A percentile compares a stretch with the other conserved stretches of the same genome.
Conservation (phyloP, 2,329 filamentous ascomycete genomes). For the Sarocladium oryzae region DNA sequence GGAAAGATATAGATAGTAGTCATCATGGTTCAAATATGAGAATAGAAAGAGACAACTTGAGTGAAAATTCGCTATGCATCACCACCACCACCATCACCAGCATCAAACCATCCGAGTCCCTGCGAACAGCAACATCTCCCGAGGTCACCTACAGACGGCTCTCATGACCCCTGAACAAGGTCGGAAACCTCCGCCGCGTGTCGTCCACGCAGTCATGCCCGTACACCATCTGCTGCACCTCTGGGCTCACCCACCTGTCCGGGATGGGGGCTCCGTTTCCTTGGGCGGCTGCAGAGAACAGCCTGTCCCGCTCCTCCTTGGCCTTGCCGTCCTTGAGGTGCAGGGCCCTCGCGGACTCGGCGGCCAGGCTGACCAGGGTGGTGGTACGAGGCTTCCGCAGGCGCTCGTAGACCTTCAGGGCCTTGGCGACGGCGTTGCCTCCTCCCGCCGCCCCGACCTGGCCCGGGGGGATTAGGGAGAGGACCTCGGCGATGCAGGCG, state of each 20-base stretch:
- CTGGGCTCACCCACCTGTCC: slow-evolving; percentile 63
- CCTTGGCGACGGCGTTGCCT: slow-evolving; percentile 36
- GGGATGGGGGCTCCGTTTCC: slow-evolving; percentile 36
- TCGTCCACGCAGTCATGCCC: slow-evolving; percentile 47
- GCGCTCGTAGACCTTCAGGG: slow-evolving; percentile 45
- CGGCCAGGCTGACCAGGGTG: slow-evolving; percentile 44
- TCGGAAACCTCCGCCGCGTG: neutral
- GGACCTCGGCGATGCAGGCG: slow-evolving; percentile 42
- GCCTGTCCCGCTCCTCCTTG: slow-evolving; percentile 48
- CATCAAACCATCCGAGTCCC: too few species aligned
- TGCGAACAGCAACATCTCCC: too few species aligned
- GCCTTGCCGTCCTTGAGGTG: slow-evolving; percentile 50
- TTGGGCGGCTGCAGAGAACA: slow-evolving; percentile 43
- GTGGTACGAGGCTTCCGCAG: slow-evolving; percentile 47
- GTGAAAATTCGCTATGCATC: too few species aligned
- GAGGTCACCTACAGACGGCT: neutral
- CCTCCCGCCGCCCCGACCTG: slow-evolving; percentile 18
- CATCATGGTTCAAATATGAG: too few species aligned
- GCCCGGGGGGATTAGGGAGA: slow-evolving; percentile 30
- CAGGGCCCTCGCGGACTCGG: slow-evolving; percentile 40
- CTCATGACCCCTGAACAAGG: neutral
- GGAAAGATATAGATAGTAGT: too few species aligned
- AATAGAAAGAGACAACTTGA: too few species aligned
- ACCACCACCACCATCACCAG: too few species aligned
- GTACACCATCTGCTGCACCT: slow-evolving; percentile 59